Evolutionary conservation across 1,139 yeast species (phyloP).

Genomic region (Arxiozyma telluris): DNA sequence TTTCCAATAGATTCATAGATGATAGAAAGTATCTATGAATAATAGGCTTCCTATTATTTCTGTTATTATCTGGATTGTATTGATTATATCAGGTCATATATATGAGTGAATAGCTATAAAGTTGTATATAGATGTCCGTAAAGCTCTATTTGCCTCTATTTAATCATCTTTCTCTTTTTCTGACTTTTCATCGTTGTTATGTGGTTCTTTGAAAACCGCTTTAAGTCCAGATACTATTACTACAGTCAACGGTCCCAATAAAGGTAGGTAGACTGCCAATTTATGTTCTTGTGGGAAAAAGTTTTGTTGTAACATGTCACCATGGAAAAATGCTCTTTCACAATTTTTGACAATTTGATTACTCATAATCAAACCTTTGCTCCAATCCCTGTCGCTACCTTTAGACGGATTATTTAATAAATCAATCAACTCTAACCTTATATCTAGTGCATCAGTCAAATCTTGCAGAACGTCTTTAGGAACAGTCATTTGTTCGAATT

Average conservation of each 20-base stretch:
- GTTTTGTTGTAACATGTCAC: slow-evolving; percentile 89
- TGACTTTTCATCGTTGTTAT: neutral
- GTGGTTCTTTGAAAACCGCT: slow-evolving; percentile 34
- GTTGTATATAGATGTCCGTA: too few relatives aligned
- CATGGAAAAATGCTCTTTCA: slow-evolving; percentile 80
- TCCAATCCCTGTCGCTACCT: slow-evolving; percentile 31
- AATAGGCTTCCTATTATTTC: neutral
- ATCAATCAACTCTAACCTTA: slow-evolving; percentile 29
- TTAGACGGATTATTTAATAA: slow-evolving; percentile 21
- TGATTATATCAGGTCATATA: too few relatives aligned
- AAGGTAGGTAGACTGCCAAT: slow-evolving; percentile 82
- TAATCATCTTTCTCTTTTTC: neutral
- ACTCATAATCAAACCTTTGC: slow-evolving; percentile 43
- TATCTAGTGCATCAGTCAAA: slow-evolving; percentile 29
- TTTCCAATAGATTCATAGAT: too few relatives aligned
- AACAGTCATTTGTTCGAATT: slow-evolving; percentile 70
- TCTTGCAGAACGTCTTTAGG: slow-evolving; percentile 41
- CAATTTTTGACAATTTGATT: slow-evolving; percentile 48
- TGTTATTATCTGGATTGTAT: too few relatives aligned
- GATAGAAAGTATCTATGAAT: neutral
- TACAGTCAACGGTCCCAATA: slow-evolving; percentile 74
- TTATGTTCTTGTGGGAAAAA: slow-evolving; percentile 94
- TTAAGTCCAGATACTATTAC: slow-evolving; percentile 56
- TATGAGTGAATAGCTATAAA: too few relatives aligned
- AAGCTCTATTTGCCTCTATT: neutral